Conservation (phyloP, 2,329 filamentous ascomycete genomes). For the Colletotrichum liaoningense region DNA sequence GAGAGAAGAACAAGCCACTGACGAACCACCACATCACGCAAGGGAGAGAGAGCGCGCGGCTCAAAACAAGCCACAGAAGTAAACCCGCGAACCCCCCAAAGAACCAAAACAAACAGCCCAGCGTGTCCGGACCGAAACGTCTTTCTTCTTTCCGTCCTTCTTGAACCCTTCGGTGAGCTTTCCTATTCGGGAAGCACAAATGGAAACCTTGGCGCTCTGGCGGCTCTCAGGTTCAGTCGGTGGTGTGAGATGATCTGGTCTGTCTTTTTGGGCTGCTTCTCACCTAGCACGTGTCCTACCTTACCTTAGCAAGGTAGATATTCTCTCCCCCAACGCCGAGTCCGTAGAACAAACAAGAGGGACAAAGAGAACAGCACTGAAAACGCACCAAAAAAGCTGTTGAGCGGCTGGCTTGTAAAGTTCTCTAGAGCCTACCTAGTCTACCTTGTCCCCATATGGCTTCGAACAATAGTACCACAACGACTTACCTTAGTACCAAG, state of each 20-base stretch:
- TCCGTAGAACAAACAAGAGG: neutral
- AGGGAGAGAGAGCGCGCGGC: neutral
- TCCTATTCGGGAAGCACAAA: neutral
- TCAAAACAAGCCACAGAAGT: neutral
- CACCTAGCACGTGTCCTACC: too few relatives aligned
- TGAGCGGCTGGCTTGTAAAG: neutral
- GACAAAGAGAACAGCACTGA: neutral
- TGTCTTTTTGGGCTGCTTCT: too few relatives aligned
- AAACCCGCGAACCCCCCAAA: too few relatives aligned
- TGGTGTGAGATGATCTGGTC: too few relatives aligned
- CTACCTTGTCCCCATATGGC: neutral
- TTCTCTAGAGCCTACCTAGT: too few relatives aligned
- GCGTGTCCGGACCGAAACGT: neutral
- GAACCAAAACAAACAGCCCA: neutral
- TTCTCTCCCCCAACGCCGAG: too few relatives aligned
- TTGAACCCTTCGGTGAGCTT: neutral
- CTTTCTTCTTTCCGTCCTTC: slow-evolving; percentile 7
- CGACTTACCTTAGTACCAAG: too few relatives aligned
- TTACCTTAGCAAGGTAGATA: too few relatives aligned
- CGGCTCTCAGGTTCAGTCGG: too few relatives aligned
- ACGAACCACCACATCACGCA: neutral
- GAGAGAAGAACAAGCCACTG: neutral
- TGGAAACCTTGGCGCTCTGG: neutral
- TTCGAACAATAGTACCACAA: neutral
- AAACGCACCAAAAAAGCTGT: neutral